phyloP scores from a whole-genome alignment of 1,284 basidiomycete species.

The Spongispora temasekensis region DNA sequence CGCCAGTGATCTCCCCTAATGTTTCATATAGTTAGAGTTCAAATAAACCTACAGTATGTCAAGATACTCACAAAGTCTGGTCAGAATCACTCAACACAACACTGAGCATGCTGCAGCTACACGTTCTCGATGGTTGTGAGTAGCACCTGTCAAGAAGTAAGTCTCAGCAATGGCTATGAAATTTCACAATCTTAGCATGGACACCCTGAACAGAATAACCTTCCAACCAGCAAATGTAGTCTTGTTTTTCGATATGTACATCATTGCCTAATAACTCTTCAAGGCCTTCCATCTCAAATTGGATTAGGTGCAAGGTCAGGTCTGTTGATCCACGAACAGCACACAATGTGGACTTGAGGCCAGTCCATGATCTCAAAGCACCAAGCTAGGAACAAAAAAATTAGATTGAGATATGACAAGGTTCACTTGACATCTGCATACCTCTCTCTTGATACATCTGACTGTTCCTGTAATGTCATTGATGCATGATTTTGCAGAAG shows the following conservation, averaged over 20 bases:
- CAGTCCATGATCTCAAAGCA: conserved; percentile 1
- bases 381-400: conserved; percentile 3
- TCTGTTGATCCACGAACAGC: conserved; percentile 3
- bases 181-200: background rate
- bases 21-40: background rate
- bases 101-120: background rate
- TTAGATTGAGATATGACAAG: background rate
- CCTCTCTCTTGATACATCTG: background rate
- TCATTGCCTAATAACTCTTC: conserved; percentile 5
- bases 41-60: background rate
- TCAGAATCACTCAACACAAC: background rate
- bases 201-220: too few relatives aligned
- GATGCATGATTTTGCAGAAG: background rate
- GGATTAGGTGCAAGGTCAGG: too few relatives aligned
- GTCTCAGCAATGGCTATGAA: background rate
- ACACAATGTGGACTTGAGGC: conserved; percentile 6
- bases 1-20: background rate
- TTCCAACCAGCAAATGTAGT: conserved; percentile 7
- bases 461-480: conserved; percentile 9
- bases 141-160: background rate
- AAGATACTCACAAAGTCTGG: conserved; percentile 1
- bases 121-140: conserved; percentile 3
- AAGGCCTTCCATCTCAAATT: conserved; percentile 8
- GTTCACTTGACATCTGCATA: background rate
- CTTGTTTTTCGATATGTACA: conserved; percentile 6